A percentile compares a stretch with the other conserved stretches of the same genome.
Conservation (phyloP, 805 yeast species). For the Candida endomychidarum region DNA sequence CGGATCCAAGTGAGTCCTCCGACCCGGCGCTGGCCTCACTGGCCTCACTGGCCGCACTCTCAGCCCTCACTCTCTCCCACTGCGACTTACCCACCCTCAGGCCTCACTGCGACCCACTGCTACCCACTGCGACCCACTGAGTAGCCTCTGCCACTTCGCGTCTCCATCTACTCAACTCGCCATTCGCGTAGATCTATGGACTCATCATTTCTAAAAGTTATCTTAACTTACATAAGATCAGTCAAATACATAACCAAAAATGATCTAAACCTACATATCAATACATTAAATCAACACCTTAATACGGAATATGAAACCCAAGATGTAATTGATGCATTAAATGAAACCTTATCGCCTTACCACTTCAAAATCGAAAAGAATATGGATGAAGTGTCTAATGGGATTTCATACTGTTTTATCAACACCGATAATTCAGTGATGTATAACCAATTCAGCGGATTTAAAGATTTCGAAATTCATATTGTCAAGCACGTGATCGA, state of each 20-base stretch:
- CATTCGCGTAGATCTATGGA: no score
- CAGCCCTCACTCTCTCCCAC: no score
- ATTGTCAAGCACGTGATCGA: slow-evolving; percentile 48
- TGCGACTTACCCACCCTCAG: no score
- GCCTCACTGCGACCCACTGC: no score
- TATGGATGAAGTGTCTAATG: slow-evolving; percentile 35
- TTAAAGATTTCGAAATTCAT: slow-evolving; percentile 39
- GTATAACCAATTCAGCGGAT: slow-evolving; percentile 38
- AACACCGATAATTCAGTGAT: slow-evolving; percentile 30
- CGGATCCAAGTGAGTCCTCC: no score
- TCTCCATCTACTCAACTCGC: no score
- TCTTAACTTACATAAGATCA: slow-evolving; percentile 32
- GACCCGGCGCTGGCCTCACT: no score
- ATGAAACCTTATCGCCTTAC: slow-evolving; percentile 16
- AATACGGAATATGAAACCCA: neutral
- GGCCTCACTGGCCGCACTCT: no score
- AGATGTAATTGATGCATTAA: neutral
- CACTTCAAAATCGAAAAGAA: slow-evolving; percentile 46
- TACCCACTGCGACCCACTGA: no score
- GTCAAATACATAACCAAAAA: slow-evolving; percentile 20
- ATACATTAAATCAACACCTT: slow-evolving; percentile 3
- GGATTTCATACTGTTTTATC: slow-evolving; percentile 35
- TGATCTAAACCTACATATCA: slow-evolving; percentile 2
- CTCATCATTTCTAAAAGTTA: slow-evolving; percentile 5
- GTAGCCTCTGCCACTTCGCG: no score